Evolutionary conservation across 768 basidiomycete species (phyloP), one percentile per base, ranked within the genome.

Genomic region (Boletus edulis): DNA sequence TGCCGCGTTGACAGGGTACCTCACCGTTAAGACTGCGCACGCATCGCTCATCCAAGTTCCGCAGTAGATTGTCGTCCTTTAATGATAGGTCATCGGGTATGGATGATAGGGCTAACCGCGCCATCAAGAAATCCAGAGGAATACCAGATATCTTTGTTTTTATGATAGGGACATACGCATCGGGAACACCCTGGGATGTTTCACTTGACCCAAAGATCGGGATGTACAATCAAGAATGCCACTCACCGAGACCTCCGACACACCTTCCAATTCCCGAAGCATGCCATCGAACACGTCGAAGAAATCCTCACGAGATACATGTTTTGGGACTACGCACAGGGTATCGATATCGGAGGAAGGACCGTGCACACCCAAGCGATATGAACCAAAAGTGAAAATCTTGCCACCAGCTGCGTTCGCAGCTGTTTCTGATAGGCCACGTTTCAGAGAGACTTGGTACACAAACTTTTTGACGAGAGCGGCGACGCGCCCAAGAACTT

Each of bases 341-440:
- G 95, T 97, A 77, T 99, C 97, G 70, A 99, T 98, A 82, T 99
- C 96, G 46, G 88, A 80, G 4, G 92, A 90, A 35, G 96, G 97
- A 13, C 92, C 93, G 72, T 98, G 97, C 20, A 98, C 97, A 55
- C 97, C 97, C 46, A 99, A 77, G 64, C 97, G 89, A 78, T 98
- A 98, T 49, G 95, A 98, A 40, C 97, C 97, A 72, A 96, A 99
- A 8, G 97, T 98, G 72, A 94, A 99, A 69, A 99, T 98, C 78
- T 98, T 96, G 60, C 95, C 97, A 49, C 97, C 97, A 10, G 97
- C 93, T 46, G 91, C 86, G 49, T 75, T 82, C 10, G 96, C 95
- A 2, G 92, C 89, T 18, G 87, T 74, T 59, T 98, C 94, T 31
- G 94, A 95, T 44, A 96, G 76, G 8, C 96, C 96, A 39, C 81